Base-by-base conservation (phyloP, 371 early-diverging fungal genomes). In the Smittium culicis region DNA sequence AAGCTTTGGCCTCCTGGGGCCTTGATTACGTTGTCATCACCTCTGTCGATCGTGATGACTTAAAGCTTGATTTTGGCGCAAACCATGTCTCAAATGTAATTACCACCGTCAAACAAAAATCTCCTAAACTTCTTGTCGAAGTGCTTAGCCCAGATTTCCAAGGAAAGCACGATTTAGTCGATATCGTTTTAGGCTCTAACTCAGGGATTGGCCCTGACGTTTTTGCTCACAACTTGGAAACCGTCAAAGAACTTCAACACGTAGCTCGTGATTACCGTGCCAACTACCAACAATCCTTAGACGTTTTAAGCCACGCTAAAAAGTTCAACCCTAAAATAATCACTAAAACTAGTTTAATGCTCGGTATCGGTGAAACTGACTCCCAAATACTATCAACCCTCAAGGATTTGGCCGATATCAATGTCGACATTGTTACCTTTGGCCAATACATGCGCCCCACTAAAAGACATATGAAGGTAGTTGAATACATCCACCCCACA, bases 381-480 rank as follows among this genome's bases (percentile, higher is more conserved):
- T 92, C 85, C 25, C 95, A 98, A 74, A 92, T 98, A 0, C 67
- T 87, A 69, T 83, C 90, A 60, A 87, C 98, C 0, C 74, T 98
- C 73, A 83, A 88, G 71, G 96, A 89, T 66, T 76, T 97, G 68
- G 79, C 96, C 68, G 80, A 83, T 54, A 80, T 83, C 1, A 84
- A 88, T 35, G 96, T 96, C n/a, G 98, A 98, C 72, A 91, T 91
- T 54, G 85, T 98, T 29, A 98, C 98, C 16, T 81, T 98, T 68
- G 98, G 98, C n/a, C 98, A 98, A 78, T 98, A 98, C 76, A 98
- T 98, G 98, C 86, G 94, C 64, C 98, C 98, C 29, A 97, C 98
- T 32, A 97, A 93, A 82, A 87, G 90, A 72, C 97, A 98, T 76
- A 93, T 96, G 94, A 95, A 95, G 82, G 96, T 96, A 1, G 71